Percentiles rank a stretch among this genome's conserved stretches.
Conservation (phyloP, 2,329 filamentous ascomycete genomes). For the Penicillium sp. region DNA sequence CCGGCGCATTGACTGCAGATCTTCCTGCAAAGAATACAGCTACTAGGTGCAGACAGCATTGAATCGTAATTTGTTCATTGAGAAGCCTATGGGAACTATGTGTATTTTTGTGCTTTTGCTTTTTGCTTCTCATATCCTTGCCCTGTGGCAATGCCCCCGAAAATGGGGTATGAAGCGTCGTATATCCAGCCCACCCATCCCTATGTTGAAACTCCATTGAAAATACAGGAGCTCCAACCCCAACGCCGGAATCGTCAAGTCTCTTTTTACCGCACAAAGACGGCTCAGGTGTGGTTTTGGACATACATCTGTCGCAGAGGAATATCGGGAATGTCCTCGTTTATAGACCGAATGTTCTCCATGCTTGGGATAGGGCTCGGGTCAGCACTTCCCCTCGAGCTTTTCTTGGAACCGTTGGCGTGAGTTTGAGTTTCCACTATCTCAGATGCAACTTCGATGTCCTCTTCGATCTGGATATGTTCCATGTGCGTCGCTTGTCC, state of each 20-base stretch:
- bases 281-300: too few relatives aligned
- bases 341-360: neutral
- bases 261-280: neutral
- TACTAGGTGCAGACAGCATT: too few relatives aligned
- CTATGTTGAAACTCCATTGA: too few relatives aligned
- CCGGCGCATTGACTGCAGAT: neutral
- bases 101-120: too few relatives aligned
- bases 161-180: neutral
- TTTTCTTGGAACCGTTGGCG: too few relatives aligned
- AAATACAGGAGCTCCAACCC: neutral
- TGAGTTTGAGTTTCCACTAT: neutral
- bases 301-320: neutral
- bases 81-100: too few relatives aligned
- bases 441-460: neutral
- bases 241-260: neutral
- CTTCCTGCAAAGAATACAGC: neutral
- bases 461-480: neutral
- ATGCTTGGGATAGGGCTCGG: neutral
- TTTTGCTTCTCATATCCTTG: too few relatives aligned
- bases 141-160: too few relatives aligned
- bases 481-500: neutral
- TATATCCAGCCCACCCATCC: neutral
- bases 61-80: too few relatives aligned
- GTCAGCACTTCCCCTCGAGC: neutral
- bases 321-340: neutral